These are phyloP conservation scores for Verticillium zaregamsianum DNA, from an alignment of 2,329 filamentous ascomycete genomes.

Conservation along the genomic window DNA sequence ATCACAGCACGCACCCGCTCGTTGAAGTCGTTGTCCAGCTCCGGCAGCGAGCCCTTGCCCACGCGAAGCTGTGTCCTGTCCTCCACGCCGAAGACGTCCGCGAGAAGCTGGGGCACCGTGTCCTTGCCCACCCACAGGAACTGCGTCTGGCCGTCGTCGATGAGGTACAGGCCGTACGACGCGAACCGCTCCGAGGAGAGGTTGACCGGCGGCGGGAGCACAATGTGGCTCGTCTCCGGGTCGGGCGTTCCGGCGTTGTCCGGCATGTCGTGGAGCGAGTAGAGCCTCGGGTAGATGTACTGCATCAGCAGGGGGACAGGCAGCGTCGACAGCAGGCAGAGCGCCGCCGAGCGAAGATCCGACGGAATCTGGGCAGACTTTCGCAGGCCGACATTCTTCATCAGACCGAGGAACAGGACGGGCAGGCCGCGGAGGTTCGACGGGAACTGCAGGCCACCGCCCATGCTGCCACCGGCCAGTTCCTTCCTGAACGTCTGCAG, in stretches of 20 bases:
- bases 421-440: constrained; percentile 86
- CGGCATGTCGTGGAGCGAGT: constrained; percentile 93
- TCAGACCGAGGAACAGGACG: constrained; percentile 86
- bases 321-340: constrained; percentile 90
- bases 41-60: constrained; percentile 82
- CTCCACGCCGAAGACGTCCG: constrained; percentile 84
- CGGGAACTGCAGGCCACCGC: constrained; percentile 89
- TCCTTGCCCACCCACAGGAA: constrained; percentile 97
- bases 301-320: constrained; percentile 87
- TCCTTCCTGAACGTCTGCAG: constrained; percentile 96
- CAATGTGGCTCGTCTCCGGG: constrained; percentile 79
- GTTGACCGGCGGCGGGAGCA: constrained; percentile 79
- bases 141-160: constrained; percentile 95
- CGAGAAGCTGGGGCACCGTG: constrained; percentile 80
- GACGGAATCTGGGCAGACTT: constrained; percentile 92
- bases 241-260: constrained; percentile 86
- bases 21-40: constrained; percentile 94
- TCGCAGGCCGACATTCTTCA: constrained; percentile 91
- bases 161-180: constrained; percentile 88
- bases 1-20: constrained; percentile 87
- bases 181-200: constrained; percentile 84
- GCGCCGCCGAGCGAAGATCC: constrained; percentile 86
- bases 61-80: constrained; percentile 83
- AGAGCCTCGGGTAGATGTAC: constrained; percentile 83
- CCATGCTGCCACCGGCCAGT: constrained; percentile 91